These are phyloP conservation scores for Fusarium burgessii DNA, from an alignment of 2,329 filamentous ascomycete species.

Conservation along the genomic window DNA sequence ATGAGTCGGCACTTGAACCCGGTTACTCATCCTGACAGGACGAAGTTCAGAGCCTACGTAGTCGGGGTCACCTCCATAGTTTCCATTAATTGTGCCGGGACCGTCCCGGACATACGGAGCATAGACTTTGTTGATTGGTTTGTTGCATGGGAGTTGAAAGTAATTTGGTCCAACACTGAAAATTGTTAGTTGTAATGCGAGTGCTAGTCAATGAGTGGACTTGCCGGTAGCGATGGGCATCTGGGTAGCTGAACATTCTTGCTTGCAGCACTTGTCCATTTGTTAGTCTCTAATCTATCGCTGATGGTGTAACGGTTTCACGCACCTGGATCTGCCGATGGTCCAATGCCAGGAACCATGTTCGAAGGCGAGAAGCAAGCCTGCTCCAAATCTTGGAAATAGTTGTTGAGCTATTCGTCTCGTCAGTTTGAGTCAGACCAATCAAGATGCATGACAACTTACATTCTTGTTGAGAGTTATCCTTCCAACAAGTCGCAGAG, in stretches of 20 bases:
- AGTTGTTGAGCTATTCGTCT: constrained; percentile 61
- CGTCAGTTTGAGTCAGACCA: rapidly evolving
- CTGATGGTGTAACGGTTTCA: rapidly evolving
- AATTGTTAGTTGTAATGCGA: background rate
- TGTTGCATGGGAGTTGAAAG: constrained; percentile 58
- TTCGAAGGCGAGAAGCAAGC: constrained; percentile 74
- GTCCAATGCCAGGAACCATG: constrained; percentile 73
- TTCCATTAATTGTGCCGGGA: constrained; percentile 41
- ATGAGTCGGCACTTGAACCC: constrained; percentile 39
- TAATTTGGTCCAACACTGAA: constrained; percentile 66
- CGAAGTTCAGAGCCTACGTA: constrained; percentile 48
- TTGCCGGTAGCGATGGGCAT: constrained; percentile 68
- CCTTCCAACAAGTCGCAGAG: constrained; percentile 70
- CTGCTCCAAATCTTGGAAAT: constrained; percentile 78
- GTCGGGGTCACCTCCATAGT: constrained; percentile 46
- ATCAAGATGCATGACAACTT: rapidly evolving
- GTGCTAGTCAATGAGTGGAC: too few species aligned
- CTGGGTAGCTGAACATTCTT: constrained; percentile 71
- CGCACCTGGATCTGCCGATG: constrained; percentile 66
- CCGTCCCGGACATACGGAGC: constrained; percentile 45
- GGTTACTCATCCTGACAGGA: constrained; percentile 55
- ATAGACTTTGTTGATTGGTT: constrained; percentile 37
- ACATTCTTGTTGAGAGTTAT: constrained; percentile 74
- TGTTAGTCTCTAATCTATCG: too few species aligned
- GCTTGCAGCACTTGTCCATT: constrained; percentile 61